phyloP scores from a whole-genome alignment of 176 grass and related monocot genomes.

The Dactylis glomerata region DNA sequence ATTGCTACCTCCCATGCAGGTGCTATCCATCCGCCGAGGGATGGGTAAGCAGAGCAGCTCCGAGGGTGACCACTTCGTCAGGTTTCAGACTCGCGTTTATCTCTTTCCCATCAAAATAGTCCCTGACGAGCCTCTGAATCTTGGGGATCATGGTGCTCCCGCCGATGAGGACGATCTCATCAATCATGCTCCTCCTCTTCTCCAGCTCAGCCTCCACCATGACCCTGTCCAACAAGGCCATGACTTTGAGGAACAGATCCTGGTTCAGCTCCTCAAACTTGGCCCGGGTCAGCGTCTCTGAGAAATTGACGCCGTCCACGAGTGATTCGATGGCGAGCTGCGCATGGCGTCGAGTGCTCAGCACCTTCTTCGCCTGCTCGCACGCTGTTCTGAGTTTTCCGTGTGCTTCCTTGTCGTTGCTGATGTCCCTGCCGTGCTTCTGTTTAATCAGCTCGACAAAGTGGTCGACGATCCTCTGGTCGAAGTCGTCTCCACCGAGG shows the following conservation, averaged over 20 bases:
- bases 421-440: background rate
- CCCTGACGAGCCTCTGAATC: background rate
- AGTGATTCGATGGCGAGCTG: background rate
- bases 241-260: background rate
- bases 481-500: background rate
- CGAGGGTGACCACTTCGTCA: background rate
- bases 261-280: conserved; percentile 26
- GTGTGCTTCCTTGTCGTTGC: background rate
- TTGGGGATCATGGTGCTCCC: conserved; percentile 22
- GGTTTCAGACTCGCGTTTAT: background rate
- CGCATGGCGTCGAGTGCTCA: background rate
- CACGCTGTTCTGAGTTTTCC: background rate
- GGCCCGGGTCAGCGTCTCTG: background rate
- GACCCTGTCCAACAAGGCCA: background rate
- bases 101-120: conserved; percentile 7
- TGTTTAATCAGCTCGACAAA: background rate
- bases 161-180: conserved; percentile 23
- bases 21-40: background rate
- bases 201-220: background rate
- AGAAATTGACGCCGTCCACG: background rate
- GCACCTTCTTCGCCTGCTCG: conserved; percentile 28
- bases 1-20: background rate
- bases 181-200: background rate
- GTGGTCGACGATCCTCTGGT: background rate
- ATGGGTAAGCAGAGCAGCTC: conserved; percentile 2